phyloP scores from a whole-genome alignment of 106 monocot species.

The Chionographis japonica region DNA sequence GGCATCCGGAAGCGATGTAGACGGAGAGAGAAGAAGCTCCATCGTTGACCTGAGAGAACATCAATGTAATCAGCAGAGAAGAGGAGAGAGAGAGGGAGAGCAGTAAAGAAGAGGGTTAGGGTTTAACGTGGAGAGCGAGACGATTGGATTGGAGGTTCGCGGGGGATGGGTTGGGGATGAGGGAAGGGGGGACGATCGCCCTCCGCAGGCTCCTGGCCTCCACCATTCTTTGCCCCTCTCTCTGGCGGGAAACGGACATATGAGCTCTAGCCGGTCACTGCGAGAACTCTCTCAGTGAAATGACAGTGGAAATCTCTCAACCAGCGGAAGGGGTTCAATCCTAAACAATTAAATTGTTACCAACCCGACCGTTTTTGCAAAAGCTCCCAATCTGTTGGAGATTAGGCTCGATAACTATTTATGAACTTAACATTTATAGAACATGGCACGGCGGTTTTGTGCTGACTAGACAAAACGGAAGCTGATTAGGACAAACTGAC shows the following conservation, averaged over 20 bases:
- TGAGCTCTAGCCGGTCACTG: no score
- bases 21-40: constrained; percentile 49
- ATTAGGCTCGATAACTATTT: no score
- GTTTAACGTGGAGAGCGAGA: constrained; percentile 55
- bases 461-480: no score
- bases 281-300: no score
- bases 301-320: no score
- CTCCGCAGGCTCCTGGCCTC: constrained; percentile 60
- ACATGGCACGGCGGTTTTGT: no score
- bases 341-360: no score
- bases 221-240: constrained; percentile 33
- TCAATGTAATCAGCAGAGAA: neutral
- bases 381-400: no score
- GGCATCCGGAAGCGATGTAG: constrained; percentile 75
- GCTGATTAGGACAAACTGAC: no score
- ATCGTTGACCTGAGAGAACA: constrained; percentile 39
- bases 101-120: neutral
- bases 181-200: constrained; percentile 42
- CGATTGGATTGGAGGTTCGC: constrained; percentile 72
- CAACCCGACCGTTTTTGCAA: no score
- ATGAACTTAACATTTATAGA: no score
- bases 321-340: no score
- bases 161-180: constrained; percentile 61
- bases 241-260: neutral
- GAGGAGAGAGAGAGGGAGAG: neutral